Base-by-base conservation (phyloP, 768 basidiomycete genomes). In the Leccinum boreale region DNA sequence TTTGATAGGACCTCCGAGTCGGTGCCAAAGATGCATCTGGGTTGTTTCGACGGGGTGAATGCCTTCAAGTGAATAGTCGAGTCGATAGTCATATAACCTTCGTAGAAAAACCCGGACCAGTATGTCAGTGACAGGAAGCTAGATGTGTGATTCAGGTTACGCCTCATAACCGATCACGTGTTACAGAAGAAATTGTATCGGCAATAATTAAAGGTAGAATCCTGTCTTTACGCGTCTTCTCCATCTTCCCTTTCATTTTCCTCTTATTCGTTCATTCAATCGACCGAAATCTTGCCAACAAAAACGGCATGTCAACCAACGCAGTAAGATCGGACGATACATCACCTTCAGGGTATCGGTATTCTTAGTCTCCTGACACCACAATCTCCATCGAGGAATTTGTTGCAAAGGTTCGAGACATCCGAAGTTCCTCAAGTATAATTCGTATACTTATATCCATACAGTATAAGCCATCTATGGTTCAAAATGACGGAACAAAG, bases 391-490 rank as follows among this genome's bases (percentile, higher is more conserved):
- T 88, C 17, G 63, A 81, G 21, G 79, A 82, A 14, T 89, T 85
- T 63, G 65, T 86, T 53, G 68, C 67, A 36, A 86, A 88, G 73
- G 86, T 67, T n/a, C 8, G 39, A 42, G 39, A 46, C 14, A 46
- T 81, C 56, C 9, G 31, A 14, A 24, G 7, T 14, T 21, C 17
- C 54, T 23, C 12, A 31, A 29, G 44, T 46, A 46, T 2, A 7
- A 8, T 39, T 55, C 23, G 10, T 31, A 7, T 35, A 26, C 58
- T 58, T 29, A 61, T 56, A 19, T 28, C 9, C 17, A 10, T 39
- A n/a, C 59, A 90, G 87, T 88, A 83, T 61, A 86, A 78, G 53
- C 89, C 89, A 1, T 89, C 87, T 17, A 86, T 90, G 87, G 85
- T 89, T 10, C 83, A 87, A 62, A 82, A 90, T 65, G 86, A 90